These are phyloP conservation scores for Psilocybe cubensis DNA, from an alignment of 768 basidiomycete genomes.

Conservation along the genomic window DNA sequence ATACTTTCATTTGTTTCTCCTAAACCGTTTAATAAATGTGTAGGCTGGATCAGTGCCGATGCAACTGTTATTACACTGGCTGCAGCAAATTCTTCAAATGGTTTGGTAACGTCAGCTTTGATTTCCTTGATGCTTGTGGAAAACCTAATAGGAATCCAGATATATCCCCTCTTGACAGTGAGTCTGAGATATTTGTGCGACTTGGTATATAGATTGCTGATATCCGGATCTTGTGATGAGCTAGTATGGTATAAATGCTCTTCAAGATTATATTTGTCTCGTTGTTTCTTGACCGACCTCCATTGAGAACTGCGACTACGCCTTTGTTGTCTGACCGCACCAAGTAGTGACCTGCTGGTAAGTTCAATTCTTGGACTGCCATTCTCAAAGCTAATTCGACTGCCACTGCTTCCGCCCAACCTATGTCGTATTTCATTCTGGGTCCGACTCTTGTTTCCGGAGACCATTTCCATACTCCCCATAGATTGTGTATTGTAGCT, in stretches of 20 bases:
- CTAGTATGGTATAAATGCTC: slow-evolving; percentile 9
- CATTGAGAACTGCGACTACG: slow-evolving; percentile 30
- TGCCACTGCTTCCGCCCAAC: slow-evolving; percentile 32
- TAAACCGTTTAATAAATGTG: neutral
- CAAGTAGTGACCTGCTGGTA: slow-evolving; percentile 13
- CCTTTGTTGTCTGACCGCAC: slow-evolving; percentile 41
- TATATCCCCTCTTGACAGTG: slow-evolving; percentile 20
- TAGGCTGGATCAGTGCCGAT: slow-evolving; percentile 10
- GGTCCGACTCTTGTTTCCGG: slow-evolving; percentile 16
- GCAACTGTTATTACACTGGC: slow-evolving; percentile 14
- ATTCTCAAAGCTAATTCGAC: slow-evolving; percentile 26
- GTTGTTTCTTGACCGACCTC: slow-evolving; percentile 19
- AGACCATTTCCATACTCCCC: slow-evolving; percentile 31
- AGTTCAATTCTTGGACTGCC: slow-evolving; percentile 7
- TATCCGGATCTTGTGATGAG: neutral
- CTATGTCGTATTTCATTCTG: slow-evolving; percentile 21
- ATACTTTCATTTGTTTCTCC: slow-evolving; percentile 5
- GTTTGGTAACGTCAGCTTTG: neutral
- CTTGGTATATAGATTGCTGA: slow-evolving; percentile 3
- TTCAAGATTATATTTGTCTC: slow-evolving; percentile 21
- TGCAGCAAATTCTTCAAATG: slow-evolving; percentile 4
- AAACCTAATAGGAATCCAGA: slow-evolving; percentile 12
- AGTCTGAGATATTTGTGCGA: slow-evolving; percentile 15
- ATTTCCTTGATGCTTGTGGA: slow-evolving; percentile 4
- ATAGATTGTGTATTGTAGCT: slow-evolving; percentile 26